These are phyloP conservation scores for Puccinia polysora DNA, from an alignment of 1,284 basidiomycete species.

Conservation along the genomic window DNA sequence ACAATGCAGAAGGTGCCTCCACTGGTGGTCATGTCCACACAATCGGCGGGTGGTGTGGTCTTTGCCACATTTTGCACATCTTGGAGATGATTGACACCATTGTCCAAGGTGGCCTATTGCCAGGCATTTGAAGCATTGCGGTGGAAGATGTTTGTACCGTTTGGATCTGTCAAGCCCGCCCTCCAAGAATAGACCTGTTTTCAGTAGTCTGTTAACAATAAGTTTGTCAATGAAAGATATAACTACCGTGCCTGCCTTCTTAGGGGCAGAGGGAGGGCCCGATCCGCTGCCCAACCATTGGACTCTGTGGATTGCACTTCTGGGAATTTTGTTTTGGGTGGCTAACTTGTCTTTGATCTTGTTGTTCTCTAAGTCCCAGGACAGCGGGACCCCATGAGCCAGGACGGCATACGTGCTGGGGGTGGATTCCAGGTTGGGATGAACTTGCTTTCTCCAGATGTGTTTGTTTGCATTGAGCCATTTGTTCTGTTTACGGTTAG, in stretches of 20 bases:
- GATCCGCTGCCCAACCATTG: background rate
- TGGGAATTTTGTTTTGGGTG: background rate
- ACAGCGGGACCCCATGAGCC: background rate
- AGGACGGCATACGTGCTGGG: background rate
- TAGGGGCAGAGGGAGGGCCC: background rate
- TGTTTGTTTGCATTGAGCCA: conserved; percentile 9
- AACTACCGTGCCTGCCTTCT: conserved; percentile 3
- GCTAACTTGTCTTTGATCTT: background rate
- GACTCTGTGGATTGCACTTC: background rate
- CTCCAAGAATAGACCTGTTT: background rate
- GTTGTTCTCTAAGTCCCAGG: background rate
- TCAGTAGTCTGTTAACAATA: background rate
- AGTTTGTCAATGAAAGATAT: background rate
- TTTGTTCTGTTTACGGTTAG: background rate
- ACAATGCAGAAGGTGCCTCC: background rate
- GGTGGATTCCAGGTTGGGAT: background rate
- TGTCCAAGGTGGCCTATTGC: background rate
- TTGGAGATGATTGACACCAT: background rate
- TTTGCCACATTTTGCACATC: background rate
- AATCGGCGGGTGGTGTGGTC: background rate
- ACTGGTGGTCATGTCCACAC: too few relatives aligned
- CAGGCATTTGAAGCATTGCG: conserved; percentile 15
- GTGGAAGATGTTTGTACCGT: background rate
- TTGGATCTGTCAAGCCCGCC: background rate
- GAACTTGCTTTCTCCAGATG: background rate